Evolutionary conservation across 2,329 filamentous ascomycete species (phyloP).

Genomic region (Chalara sp.): DNA sequence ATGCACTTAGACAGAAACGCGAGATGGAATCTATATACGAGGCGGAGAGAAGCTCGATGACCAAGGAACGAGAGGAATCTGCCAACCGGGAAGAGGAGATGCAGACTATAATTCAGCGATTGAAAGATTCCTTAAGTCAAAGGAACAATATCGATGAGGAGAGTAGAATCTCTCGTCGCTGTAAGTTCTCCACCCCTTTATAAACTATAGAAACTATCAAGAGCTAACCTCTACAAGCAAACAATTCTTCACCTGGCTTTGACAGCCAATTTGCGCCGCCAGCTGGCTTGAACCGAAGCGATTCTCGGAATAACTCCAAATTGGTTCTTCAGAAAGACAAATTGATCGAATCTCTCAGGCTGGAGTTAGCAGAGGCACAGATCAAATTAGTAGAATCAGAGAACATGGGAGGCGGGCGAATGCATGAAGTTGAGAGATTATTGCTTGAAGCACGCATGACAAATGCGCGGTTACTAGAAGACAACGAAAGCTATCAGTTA

Average conservation of each 20-base stretch:
- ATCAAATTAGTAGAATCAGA: constrained; percentile 94
- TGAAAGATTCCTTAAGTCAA: constrained; percentile 84
- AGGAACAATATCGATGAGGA: constrained; percentile 51
- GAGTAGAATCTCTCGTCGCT: constrained; percentile 50
- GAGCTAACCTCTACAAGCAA: constrained; percentile 22
- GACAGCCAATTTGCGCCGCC: constrained; percentile 82
- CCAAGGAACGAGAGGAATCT: constrained; percentile 89
- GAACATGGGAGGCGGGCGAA: constrained; percentile 79
- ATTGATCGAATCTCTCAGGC: constrained; percentile 82
- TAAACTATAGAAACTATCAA: not conserved
- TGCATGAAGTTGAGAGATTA: constrained; percentile 85
- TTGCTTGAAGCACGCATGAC: constrained; percentile 91
- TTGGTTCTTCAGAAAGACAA: constrained; percentile 93
- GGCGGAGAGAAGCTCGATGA: constrained; percentile 76
- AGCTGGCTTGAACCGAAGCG: constrained; percentile 76
- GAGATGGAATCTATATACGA: constrained; percentile 94
- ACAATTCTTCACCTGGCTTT: constrained; percentile 58
- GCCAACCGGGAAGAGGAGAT: constrained; percentile 80
- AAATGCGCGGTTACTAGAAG: constrained; percentile 93
- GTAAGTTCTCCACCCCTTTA: constrained; percentile 33
- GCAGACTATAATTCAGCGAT: constrained; percentile 79
- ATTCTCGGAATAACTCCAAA: constrained; percentile 84
- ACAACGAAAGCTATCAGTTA: constrained; percentile 96
- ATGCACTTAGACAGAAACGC: constrained; percentile 73
- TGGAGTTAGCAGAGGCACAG: constrained; percentile 90